Evolutionary conservation across 2,329 filamentous ascomycete species (phyloP).

Genomic region (Chlorencoelia australis): DNA sequence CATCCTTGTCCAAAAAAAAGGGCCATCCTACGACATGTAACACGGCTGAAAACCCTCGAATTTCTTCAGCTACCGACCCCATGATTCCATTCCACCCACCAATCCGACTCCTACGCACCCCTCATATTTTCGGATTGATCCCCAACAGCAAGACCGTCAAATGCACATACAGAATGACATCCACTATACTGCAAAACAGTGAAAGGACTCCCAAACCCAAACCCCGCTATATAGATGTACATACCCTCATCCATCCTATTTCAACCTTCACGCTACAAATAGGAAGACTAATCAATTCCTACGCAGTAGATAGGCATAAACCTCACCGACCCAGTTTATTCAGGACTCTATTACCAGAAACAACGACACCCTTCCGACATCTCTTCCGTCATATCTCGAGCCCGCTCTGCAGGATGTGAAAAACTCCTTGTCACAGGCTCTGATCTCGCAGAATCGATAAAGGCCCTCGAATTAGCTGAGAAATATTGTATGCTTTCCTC

Average conservation of each 20-base stretch:
- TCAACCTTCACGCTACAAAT: not conserved
- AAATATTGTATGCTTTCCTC: constrained; percentile 52
- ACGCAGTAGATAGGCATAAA: constrained; percentile 75
- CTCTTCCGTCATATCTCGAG: constrained; percentile 66
- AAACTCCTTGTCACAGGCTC: constrained; percentile 94
- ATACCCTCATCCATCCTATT: not conserved
- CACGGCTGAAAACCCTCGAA: too few species aligned
- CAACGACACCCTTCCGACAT: constrained; percentile 66
- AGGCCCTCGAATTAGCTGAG: constrained; percentile 63
- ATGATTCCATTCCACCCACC: too few species aligned
- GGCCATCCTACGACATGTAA: too few species aligned
- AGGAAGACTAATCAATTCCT: constrained; percentile 1
- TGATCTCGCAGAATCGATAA: constrained; percentile 65
- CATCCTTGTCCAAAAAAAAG: too few species aligned
- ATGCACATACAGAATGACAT: too few species aligned
- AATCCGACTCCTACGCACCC: too few species aligned
- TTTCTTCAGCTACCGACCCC: too few species aligned
- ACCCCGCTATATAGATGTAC: constrained; percentile 9
- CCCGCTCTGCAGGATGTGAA: constrained; percentile 65
- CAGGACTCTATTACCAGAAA: constrained; percentile 73
- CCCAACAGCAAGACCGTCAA: too few species aligned
- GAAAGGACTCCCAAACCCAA: too few species aligned
- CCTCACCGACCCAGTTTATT: constrained; percentile 83
- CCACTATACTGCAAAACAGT: too few species aligned
- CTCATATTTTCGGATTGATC: too few species aligned